Evolutionary conservation across 2,329 filamentous ascomycete genomes (phyloP), one percentile per base, ranked within the genome.

Genomic region (Colletotrichum liriopes): DNA sequence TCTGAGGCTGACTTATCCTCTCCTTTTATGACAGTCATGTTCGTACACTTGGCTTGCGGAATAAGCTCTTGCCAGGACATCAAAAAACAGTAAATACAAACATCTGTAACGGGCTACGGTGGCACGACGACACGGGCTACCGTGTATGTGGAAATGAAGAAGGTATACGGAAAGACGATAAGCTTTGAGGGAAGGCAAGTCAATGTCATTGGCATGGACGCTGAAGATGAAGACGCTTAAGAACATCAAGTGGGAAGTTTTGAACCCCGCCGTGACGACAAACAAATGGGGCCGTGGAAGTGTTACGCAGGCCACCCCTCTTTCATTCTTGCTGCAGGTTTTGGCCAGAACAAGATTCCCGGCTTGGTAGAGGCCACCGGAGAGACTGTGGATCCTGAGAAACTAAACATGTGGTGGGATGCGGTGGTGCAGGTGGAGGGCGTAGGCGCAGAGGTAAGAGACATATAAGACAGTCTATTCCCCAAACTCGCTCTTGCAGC

Each of bases 1-100:
- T 75, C 74, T 1, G 75, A 62, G 66, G 67, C 62, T n/a, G 71
- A 32, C 41, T 35, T 61, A 4, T 64, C 55, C n/a, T 59, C 52
- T n/a, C 37, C 41, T 20, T 56, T 52, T 9, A 35, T 59, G 58
- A 45, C 47, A 20, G 35, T 45, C 68, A 71, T 71, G 18, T 14
- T 62, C 32, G 37, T 39, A 54, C 37, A 58, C 23, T 20, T 8
- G 26, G 26, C 8, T 55, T 23, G 18, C 16, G 51, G 47, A 41
- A 20, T n/a, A 26, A 60, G 26, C 16, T 16, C 35, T 35, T 35
- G 5, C 35, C 18, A 39, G 35, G 26, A 11, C 26, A 49, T 8
- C 12, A 12, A 6, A 7, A 5, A 4, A 23, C n/a, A 18, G 32
- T 11, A 2, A n/a, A 23, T n/a, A 11, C 1, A 20, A 18, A 32